Conservation (phyloP, 2,329 filamentous ascomycete genomes). For the Penicillium nordicum region DNA sequence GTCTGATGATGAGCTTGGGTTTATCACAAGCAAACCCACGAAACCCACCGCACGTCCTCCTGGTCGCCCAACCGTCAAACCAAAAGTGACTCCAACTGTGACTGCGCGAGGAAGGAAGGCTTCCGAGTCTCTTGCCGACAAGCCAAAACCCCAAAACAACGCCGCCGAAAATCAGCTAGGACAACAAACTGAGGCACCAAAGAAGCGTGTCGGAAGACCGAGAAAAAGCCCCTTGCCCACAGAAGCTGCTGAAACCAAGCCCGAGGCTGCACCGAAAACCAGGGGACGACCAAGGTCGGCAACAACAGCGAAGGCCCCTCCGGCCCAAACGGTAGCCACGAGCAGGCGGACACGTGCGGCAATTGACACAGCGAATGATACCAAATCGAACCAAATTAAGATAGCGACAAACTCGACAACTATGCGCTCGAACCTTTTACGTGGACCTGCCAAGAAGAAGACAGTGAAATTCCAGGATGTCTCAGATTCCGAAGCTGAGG, state of each 20-base stretch:
- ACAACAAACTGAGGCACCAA: constrained; percentile 11
- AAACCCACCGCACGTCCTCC: constrained; percentile 13
- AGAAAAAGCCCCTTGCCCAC: constrained; percentile 13
- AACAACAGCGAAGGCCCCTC: constrained; percentile 16
- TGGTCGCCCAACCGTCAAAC: constrained; percentile 11
- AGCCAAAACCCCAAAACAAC: background rate
- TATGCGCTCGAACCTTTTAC: constrained; percentile 30
- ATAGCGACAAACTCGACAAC: constrained; percentile 30
- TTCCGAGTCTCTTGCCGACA: background rate
- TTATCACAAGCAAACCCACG: constrained; percentile 16
- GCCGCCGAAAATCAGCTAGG: constrained; percentile 1
- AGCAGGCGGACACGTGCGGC: constrained; percentile 15
- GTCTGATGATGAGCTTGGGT: constrained; percentile 22
- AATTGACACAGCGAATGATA: constrained; percentile 9
- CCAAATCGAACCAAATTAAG: constrained; percentile 23
- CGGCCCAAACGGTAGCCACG: constrained; percentile 6
- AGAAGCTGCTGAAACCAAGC: constrained; percentile 13
- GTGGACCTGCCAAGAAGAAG: constrained; percentile 39
- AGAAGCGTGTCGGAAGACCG: constrained; percentile 22
- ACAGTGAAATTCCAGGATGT: constrained; percentile 48
- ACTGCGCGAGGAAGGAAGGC: constrained; percentile 11
- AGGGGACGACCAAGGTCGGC: constrained; percentile 32
- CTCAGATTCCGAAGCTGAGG: constrained; percentile 43
- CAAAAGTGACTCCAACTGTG: constrained; percentile 1
- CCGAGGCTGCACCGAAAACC: constrained; percentile 18